A percentile compares a stretch with the other conserved stretches of the same genome.
Evolutionary conservation across 257 asterid genomes (phyloP).

Genomic region (Eucommia ulmoides): DNA sequence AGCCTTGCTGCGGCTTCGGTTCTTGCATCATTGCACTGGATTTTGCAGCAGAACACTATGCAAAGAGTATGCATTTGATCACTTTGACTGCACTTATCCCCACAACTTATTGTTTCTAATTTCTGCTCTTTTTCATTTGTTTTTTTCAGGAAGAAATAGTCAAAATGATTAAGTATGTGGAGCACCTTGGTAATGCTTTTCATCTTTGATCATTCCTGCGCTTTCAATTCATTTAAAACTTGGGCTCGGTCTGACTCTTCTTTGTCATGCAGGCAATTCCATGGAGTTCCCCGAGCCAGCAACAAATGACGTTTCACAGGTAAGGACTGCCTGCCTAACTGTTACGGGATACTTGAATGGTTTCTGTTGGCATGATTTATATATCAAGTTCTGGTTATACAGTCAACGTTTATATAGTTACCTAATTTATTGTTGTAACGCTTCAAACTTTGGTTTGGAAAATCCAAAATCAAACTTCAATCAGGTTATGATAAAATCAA

Average conservation of each 20-base stretch:
- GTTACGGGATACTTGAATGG: background rate
- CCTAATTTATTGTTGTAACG: too few relatives aligned
- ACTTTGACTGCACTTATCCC: slow-evolving; percentile 4
- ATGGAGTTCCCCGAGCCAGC: slow-evolving; percentile 45
- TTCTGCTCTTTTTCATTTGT: slow-evolving; percentile 2
- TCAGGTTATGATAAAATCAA: background rate
- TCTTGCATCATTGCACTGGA: slow-evolving; percentile 65
- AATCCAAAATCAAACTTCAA: background rate
- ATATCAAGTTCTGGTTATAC: background rate
- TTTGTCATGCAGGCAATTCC: slow-evolving; percentile 35
- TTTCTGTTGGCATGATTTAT: too few relatives aligned
- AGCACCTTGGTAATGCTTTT: slow-evolving; percentile 59
- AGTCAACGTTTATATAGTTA: background rate
- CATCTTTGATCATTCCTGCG: slow-evolving; percentile 4
- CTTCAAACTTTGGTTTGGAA: background rate
- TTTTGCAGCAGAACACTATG: slow-evolving; percentile 66
- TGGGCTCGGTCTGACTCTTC: slow-evolving; percentile 4
- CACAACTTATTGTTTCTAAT: slow-evolving; percentile 20
- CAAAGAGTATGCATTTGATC: slow-evolving; percentile 53
- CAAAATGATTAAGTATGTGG: slow-evolving; percentile 69
- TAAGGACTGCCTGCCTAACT: slow-evolving; percentile 7
- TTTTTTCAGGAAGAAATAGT: slow-evolving; percentile 59
- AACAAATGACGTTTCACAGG: slow-evolving; percentile 55
- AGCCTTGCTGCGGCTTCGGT: slow-evolving; percentile 41
- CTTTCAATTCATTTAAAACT: slow-evolving; percentile 1